phyloP scores from a whole-genome alignment of 1,139 yeast species.

The Kurtzmaniella natalensis region DNA sequence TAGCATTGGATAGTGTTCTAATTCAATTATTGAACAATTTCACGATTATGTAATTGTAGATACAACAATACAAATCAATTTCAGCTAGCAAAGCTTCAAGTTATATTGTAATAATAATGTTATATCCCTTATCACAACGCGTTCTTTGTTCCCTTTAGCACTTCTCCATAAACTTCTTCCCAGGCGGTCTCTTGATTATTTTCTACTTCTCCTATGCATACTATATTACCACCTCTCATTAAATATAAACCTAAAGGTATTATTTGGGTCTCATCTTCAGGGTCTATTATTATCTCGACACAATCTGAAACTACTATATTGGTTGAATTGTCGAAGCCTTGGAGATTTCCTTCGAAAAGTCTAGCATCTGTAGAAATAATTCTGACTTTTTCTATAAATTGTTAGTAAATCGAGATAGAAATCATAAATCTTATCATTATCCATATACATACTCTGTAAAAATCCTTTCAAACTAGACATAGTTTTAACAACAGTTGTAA shows the following conservation, averaged over 20 bases:
- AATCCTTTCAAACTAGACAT: constrained; percentile 39
- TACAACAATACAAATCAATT: too few relatives aligned
- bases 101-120: too few relatives aligned
- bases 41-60: too few relatives aligned
- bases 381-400: constrained; percentile 49
- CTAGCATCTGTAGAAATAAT: constrained; percentile 85
- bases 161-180: constrained; percentile 40
- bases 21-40: too few relatives aligned
- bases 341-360: constrained; percentile 63
- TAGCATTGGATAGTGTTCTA: too few relatives aligned
- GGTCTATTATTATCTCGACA: constrained; percentile 47
- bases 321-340: constrained; percentile 79
- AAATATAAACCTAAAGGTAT: constrained; percentile 57
- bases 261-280: constrained; percentile 47
- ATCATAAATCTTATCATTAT: too few relatives aligned
- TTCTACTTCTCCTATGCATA: constrained; percentile 65
- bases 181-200: constrained; percentile 55
- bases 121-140: constrained; percentile 25
- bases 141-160: constrained; percentile 39
- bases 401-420: constrained; percentile 5
- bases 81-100: too few relatives aligned
- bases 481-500: too few relatives aligned
- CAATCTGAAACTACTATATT: constrained; percentile 64
- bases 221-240: constrained; percentile 80
- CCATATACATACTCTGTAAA: constrained; percentile 37